Base-by-base conservation (phyloP, 2,329 filamentous ascomycete species). In the Juglanconis juglandina region DNA sequence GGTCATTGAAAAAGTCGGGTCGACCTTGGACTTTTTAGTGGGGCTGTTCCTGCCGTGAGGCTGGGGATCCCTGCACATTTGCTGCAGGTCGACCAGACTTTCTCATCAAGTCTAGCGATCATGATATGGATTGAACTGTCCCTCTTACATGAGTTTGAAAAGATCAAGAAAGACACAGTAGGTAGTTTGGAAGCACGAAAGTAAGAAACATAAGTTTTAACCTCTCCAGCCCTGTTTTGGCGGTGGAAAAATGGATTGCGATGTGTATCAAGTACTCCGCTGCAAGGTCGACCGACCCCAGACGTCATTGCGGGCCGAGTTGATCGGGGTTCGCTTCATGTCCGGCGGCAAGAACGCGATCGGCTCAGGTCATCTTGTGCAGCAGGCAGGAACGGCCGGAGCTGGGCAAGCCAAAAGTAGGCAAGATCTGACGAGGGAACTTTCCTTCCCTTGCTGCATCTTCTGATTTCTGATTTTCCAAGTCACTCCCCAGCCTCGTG, bases 11-110 rank as follows among this genome's bases (percentile, higher is more conserved):
- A 55, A 60, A 51, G 35, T 53, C n/a, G 4, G 39, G 35, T 37
- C 14, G 13, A 44, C 52, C 35, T 57, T 33, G 24, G 35, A 59
- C 56, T 61, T 64, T 64, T 64, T 62, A 64, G 62, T 57, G 62
- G 62, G 54, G 56, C 14, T 47, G 9, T 5, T 47, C 24, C 24
- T 24, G 24, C 24, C 24, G 24, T 17, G 44, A 17, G 44, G 44
- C 44, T 47, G 44, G 44, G 44, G 5, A 47, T 30, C 44, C 44
- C 17, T 47, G 44, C 14, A 30, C 8, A 47, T 3, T 47, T 17
- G 14, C 44, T n/a, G 44, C 44, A 17, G 39, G 4, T 47, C 13
- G n/a, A 17, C 4, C n/a, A 4, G 44, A 47, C 44, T 30, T 47
- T 10, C 7, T 17, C 17, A 24, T 17, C 44, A 47, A 47, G 44